A percentile compares a stretch with the other conserved stretches of the same genome.
Evolutionary conservation across 306 rosid genomes (phyloP).

Genomic region (Castanopsis chinensis): DNA sequence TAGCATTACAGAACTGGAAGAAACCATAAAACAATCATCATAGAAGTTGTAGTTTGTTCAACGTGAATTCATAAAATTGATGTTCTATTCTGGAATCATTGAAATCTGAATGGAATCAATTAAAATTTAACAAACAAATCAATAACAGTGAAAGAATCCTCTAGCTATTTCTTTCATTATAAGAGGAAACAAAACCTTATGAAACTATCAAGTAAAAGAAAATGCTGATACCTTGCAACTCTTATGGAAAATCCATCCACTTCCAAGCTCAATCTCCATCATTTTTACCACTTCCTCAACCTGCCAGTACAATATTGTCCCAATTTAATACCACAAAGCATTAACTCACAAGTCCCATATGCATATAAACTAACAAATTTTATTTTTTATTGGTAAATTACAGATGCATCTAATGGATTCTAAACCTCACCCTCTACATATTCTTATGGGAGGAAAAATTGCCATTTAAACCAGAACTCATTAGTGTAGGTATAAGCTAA

Average conservation of each 20-base stretch:
- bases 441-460: too few species aligned
- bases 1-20: not conserved
- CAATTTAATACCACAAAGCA: not conserved
- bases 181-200: not conserved
- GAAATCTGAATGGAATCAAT: not conserved
- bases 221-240: conserved; percentile 55
- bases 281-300: conserved; percentile 61
- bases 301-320: conserved; percentile 26
- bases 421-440: too few species aligned
- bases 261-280: conserved; percentile 83
- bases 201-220: conserved; percentile 2
- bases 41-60: too few species aligned
- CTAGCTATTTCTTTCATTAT: not conserved
- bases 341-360: not conserved
- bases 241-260: conserved; percentile 64
- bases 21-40: too few species aligned
- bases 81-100: not conserved
- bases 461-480: too few species aligned
- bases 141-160: not conserved
- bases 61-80: not conserved
- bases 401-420: too few species aligned
- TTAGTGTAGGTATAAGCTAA: too few species aligned
- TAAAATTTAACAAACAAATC: not conserved
- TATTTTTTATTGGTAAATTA: too few species aligned
- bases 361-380: not conserved